Evolutionary conservation across 2,329 filamentous ascomycete species (phyloP), one percentile per base, ranked within the genome.

Genomic region (Phialemonium atrogriseum): DNA sequence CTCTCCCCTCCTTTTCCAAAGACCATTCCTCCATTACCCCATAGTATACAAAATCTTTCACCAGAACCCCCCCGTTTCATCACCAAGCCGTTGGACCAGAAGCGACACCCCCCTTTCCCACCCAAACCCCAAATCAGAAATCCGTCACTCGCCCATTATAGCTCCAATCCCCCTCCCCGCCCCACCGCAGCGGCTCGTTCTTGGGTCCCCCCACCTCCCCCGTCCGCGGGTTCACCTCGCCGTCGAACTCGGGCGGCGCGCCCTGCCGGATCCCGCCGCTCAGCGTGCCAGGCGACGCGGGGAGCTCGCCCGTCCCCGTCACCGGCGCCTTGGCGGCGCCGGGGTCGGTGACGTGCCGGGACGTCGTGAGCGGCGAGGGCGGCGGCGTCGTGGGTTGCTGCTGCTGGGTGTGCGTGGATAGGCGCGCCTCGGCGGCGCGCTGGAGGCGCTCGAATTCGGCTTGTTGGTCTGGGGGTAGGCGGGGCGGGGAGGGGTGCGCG

Each of bases 201-300:
- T 96, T 98, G 5, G 91, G 91, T 1, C 91, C 91, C 5, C 91
- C 91, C 9, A 95, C 77, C 68, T 98, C 91, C 15, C 91, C 91
- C 2, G 91, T 98, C 66, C 80, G 82, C 3, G 91, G 91, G 56
- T 98, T 96, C 34, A 68, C 70, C 33, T 96, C 88, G 36, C 91
- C 91, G 45, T 89, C 79, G 48, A 98, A 98, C 62, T 96, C 89
- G 2, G 91, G 88, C 48, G 79, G 73, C 25, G 87, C 81, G 21
- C 89, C 89, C 41, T 77, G 66, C 42, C 80, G 68, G 35, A 89
- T 62, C 53, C 86, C 77, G 35, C 79, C 75, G 38, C 76, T 46
- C 12, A 48, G n/a, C n/a, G n/a, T n/a, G n/a, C n/a, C n/a, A n/a
- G n/a, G n/a, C n/a, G n/a, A n/a, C n/a, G n/a, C n/a, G n/a, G n/a